Conservation (phyloP, 2,329 filamentous ascomycete genomes). For the Ambrosiella beaveri region DNA sequence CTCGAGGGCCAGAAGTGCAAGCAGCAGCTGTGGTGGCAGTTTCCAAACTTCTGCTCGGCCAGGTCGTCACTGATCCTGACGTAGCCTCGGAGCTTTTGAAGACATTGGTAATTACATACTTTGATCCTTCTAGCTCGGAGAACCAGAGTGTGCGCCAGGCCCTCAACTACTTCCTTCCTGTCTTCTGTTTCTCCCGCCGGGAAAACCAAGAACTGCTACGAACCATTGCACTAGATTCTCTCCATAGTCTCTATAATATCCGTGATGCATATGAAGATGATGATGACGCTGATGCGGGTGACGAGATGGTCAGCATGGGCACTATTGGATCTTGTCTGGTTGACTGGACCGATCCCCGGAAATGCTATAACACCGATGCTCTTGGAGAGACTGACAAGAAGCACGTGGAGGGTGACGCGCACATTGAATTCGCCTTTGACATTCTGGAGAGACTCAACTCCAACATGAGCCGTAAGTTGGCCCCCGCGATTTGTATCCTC, state of each 20-base stretch:
- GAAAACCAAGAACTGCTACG: slow-evolving; percentile 76
- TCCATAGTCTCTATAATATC: slow-evolving; percentile 58
- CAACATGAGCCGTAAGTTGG: slow-evolving; percentile 44
- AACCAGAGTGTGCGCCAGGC: slow-evolving; percentile 77
- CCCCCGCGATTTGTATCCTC: neutral
- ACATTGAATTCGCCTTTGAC: slow-evolving; percentile 60
- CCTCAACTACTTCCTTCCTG: slow-evolving; percentile 82
- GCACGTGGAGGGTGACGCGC: slow-evolving; percentile 57
- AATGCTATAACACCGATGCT: slow-evolving; percentile 40
- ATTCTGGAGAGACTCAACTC: slow-evolving; percentile 58
- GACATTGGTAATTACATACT: slow-evolving; percentile 71
- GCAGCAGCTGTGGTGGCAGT: slow-evolving; percentile 65
- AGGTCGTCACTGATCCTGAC: slow-evolving; percentile 54
- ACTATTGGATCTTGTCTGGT: slow-evolving; percentile 68
- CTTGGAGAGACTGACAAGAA: slow-evolving; percentile 41
- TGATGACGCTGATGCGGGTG: slow-evolving; percentile 55
- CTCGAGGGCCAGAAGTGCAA: slow-evolving; percentile 56
- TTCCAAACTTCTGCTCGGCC: slow-evolving; percentile 70
- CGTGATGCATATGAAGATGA: slow-evolving; percentile 59
- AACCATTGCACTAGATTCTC: slow-evolving; percentile 50
- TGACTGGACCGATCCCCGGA: slow-evolving; percentile 90
- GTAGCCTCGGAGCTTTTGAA: slow-evolving; percentile 60
- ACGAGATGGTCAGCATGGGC: slow-evolving; percentile 62
- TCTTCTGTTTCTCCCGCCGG: slow-evolving; percentile 73
- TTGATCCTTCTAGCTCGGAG: slow-evolving; percentile 62